phyloP scores from a whole-genome alignment of 768 basidiomycete genomes.

The Lactarius tabidus region DNA sequence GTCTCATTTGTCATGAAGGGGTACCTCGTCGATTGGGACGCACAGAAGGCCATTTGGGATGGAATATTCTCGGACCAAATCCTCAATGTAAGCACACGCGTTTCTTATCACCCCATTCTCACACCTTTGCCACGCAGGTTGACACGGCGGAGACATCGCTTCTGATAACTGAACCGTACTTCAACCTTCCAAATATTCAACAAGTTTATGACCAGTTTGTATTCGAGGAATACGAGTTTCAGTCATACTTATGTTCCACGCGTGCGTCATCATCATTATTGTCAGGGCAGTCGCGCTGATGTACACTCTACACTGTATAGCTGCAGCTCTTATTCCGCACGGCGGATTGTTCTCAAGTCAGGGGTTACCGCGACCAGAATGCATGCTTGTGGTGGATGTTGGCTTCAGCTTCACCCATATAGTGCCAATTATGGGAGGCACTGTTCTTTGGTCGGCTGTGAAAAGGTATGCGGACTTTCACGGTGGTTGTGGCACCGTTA shows the following conservation, averaged over 20 bases:
- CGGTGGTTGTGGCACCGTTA: neutral
- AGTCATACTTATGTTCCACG: constrained; percentile 72
- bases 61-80: constrained; percentile 73
- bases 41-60: constrained; percentile 93
- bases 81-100: constrained; percentile 48
- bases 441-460: constrained; percentile 75
- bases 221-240: constrained; percentile 95
- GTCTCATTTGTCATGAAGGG: constrained; percentile 52
- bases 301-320: constrained; percentile 36
- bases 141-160: constrained; percentile 70
- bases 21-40: constrained; percentile 92
- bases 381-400: constrained; percentile 78
- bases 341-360: constrained; percentile 61
- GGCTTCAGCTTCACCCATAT: constrained; percentile 96
- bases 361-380: constrained; percentile 59
- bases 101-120: constrained; percentile 22
- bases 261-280: constrained; percentile 48
- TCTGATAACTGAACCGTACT: constrained; percentile 89
- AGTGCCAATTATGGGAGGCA: constrained; percentile 72
- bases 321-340: constrained; percentile 74
- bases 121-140: constrained; percentile 42
- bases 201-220: constrained; percentile 93
- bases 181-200: constrained; percentile 89
- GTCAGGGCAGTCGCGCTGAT: constrained; percentile 26
- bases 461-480: constrained; percentile 37